Conservation (phyloP, 345 rosid genomes). For the Eucalyptus regnans region DNA sequence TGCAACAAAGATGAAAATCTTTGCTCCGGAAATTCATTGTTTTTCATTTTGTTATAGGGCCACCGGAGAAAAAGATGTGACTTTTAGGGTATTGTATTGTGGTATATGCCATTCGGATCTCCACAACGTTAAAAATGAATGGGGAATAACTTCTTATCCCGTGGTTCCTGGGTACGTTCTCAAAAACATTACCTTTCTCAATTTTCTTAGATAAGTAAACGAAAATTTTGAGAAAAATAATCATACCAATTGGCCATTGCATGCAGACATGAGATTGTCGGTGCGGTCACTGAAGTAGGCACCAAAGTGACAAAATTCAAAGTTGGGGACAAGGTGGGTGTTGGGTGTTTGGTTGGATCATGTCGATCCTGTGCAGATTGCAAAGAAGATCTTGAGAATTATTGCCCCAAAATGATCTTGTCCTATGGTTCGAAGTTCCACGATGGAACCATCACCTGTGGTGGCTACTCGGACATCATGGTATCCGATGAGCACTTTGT, state of each 20-base stretch:
- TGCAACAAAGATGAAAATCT: not conserved
- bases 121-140: slow-evolving; percentile 13
- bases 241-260: not conserved
- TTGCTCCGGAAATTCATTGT: not conserved
- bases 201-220: not conserved
- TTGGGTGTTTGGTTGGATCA: too few relatives aligned
- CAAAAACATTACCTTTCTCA: not conserved
- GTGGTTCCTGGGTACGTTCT: slow-evolving; percentile 21
- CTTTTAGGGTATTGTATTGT: slow-evolving; percentile 19
- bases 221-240: not conserved
- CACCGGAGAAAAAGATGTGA: slow-evolving; percentile 18
- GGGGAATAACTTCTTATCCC: slow-evolving; percentile 12
- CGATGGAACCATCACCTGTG: too few relatives aligned
- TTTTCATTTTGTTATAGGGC: not conserved
- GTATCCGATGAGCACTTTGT: slow-evolving; percentile 20
- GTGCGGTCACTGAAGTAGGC: slow-evolving; percentile 24
- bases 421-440: too few relatives aligned
- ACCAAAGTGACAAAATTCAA: slow-evolving; percentile 16
- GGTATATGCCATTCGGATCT: slow-evolving; percentile 32
- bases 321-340: slow-evolving; percentile 6
- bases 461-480: too few relatives aligned
- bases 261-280: slow-evolving; percentile 30
- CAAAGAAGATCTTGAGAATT: too few relatives aligned
- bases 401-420: too few relatives aligned
- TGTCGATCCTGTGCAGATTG: too few relatives aligned